Base-by-base conservation (phyloP, 108 stramenopile genomes). In the Cyclotella distinguenda region DNA sequence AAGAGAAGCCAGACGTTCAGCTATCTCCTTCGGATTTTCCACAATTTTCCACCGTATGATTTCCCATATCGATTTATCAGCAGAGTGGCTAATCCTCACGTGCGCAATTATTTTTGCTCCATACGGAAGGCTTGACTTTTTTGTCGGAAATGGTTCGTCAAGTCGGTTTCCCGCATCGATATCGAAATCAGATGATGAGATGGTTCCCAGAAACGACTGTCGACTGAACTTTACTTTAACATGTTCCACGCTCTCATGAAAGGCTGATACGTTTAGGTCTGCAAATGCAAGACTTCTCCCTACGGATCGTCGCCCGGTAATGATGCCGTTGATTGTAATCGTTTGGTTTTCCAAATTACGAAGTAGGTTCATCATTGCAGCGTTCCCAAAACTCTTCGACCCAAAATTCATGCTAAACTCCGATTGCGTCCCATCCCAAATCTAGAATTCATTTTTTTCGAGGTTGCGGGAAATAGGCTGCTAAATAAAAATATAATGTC, bases 241-340 rank as follows among this genome's bases (percentile, higher is more conserved):
- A n/a, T 38, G 21, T 54, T n/a, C 48, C 22, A 3, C 9, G 8
- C 18, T 2, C 18, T 40, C 16, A 38, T 60, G 18, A 11, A 54
- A 16, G 40, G 32, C 26, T 2, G 23, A 6, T 18, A 55, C 21
- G 16, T 1, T 18, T 22, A 66, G 19, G 39, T 86, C 82, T 2
- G 81, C 82, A 74, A 86, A 86, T 19, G 85, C 71, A 18, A 86
- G 61, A 35, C 79, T 66, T 35, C 75, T 68, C 21, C 85, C 85
- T 46, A 83, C 70, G 28, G 69, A 86, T 42, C 85, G 77, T 30
- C 78, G 77, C 1, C 85, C 52, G 4, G 66, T 60, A 65, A 86
- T 79, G 25, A 72, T 39, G 6, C 85, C 85, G 25, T 34, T 4
- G 11, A 62, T 35, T 18, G 32, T 22, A 1, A n/a, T n/a, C n/a